Evolutionary conservation across 2,329 filamentous ascomycete genomes (phyloP).

Genomic region (Cytospora paraplurivora): DNA sequence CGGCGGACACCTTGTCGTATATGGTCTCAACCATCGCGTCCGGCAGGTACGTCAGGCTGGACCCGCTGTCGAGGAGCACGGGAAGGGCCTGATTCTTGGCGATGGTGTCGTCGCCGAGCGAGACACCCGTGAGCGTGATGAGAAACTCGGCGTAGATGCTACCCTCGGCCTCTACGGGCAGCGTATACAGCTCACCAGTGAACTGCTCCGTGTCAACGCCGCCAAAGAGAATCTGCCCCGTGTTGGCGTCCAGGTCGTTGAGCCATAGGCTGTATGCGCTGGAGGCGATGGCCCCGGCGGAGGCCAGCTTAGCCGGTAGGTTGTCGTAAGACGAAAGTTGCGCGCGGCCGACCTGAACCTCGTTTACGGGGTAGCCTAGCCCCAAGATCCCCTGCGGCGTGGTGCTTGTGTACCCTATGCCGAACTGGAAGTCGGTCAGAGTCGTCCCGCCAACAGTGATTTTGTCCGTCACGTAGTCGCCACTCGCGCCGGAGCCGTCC

Average conservation of each 20-base stretch:
- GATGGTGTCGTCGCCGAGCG: constrained; percentile 46
- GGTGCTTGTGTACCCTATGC: constrained; percentile 66
- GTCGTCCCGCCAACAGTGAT: constrained; percentile 59
- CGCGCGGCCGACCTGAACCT: constrained; percentile 68
- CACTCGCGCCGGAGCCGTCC: constrained; percentile 74
- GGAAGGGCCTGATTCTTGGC: constrained; percentile 55
- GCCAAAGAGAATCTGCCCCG: constrained; percentile 72
- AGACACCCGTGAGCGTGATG: constrained; percentile 66
- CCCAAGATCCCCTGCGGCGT: constrained; percentile 76
- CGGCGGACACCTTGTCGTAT: constrained; percentile 59
- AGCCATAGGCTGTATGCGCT: constrained; percentile 76
- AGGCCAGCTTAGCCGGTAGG: constrained; percentile 65
- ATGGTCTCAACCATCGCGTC: constrained; percentile 55
- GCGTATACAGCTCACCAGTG: constrained; percentile 61
- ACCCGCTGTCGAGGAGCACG: constrained; percentile 72
- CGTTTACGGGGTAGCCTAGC: constrained; percentile 79
- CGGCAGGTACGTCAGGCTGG: constrained; percentile 68
- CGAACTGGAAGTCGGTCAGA: constrained; percentile 66
- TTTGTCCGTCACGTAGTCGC: constrained; percentile 80
- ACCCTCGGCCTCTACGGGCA: constrained; percentile 63
- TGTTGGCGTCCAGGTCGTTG: constrained; percentile 67
- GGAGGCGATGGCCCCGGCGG: constrained; percentile 62
- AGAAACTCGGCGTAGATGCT: constrained; percentile 64
- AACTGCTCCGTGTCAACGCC: constrained; percentile 71
- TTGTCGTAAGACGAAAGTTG: constrained; percentile 63